Evolutionary conservation across 2,329 filamentous ascomycete species (phyloP).

Genomic region (Leptoxyphium fumago): DNA sequence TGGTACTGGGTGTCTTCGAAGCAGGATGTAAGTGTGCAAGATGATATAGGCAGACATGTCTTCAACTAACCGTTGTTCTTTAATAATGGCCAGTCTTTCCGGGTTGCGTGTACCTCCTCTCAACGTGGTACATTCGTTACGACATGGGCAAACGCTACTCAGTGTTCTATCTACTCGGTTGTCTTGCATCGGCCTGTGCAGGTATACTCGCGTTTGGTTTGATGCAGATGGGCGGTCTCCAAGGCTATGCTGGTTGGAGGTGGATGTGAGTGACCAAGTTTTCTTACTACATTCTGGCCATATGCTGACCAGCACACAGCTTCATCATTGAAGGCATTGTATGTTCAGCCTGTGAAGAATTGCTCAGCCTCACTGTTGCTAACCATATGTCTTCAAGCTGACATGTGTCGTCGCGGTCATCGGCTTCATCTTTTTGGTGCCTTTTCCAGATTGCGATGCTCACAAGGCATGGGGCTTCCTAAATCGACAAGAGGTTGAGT

Average conservation of each 20-base stretch:
- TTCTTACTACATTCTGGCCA: neutral
- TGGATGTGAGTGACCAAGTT: slow-evolving; percentile 14
- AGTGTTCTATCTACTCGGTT: slow-evolving; percentile 33
- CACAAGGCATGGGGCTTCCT: slow-evolving; percentile 28
- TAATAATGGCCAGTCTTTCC: slow-evolving; percentile 32
- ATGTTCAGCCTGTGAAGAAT: neutral
- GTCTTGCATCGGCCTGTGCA: slow-evolving; percentile 28
- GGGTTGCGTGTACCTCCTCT: slow-evolving; percentile 19
- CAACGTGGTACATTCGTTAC: slow-evolving; percentile 7
- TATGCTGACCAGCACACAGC: slow-evolving; percentile 6
- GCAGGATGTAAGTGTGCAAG: slow-evolving; percentile 30
- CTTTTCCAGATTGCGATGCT: slow-evolving; percentile 28
- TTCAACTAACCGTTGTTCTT: slow-evolving; percentile 27
- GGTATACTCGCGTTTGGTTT: slow-evolving; percentile 24
- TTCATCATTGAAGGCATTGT: slow-evolving; percentile 25
- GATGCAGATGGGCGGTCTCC: slow-evolving; percentile 31
- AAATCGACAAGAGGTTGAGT: slow-evolving; percentile 28
- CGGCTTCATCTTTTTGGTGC: slow-evolving; percentile 30
- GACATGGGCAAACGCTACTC: slow-evolving; percentile 23
- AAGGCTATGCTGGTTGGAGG: slow-evolving; percentile 27
- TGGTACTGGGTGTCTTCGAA: slow-evolving; percentile 47
- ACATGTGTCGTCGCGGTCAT: slow-evolving; percentile 24
- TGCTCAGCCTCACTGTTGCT: too few species aligned
- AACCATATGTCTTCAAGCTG: slow-evolving; percentile 5
- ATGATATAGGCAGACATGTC: too few species aligned